Conservation (phyloP, 2,329 filamentous ascomycete genomes). For the Sodiomyces alkalinus region DNA sequence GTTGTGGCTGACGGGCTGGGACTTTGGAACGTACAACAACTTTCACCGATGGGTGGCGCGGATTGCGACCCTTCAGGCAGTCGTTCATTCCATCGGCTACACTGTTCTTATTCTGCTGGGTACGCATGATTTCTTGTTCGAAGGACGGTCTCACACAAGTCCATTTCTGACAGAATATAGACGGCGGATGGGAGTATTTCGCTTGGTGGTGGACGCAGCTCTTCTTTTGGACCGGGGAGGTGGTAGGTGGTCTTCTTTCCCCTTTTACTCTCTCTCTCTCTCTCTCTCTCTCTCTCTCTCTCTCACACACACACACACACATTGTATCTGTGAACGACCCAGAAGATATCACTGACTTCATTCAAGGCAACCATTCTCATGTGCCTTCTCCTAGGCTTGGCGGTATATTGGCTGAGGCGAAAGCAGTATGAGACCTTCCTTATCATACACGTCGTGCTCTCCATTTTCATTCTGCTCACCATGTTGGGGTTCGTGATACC, state of each 20-base stretch:
- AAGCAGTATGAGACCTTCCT: slow-evolving; percentile 37
- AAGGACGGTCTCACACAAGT: not conserved
- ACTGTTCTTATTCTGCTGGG: slow-evolving; percentile 26
- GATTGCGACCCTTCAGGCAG: slow-evolving; percentile 43
- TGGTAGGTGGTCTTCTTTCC: not conserved
- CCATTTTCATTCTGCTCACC: slow-evolving; percentile 30
- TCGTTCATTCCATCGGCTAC: slow-evolving; percentile 48
- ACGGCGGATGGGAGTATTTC: slow-evolving; percentile 22
- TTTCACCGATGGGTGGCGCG: slow-evolving; percentile 55
- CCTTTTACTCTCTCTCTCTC: not conserved
- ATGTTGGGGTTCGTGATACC: slow-evolving; percentile 34
- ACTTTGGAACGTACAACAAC: slow-evolving; percentile 48
- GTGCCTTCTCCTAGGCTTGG: slow-evolving; percentile 29
- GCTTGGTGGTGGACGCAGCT: slow-evolving; percentile 21
- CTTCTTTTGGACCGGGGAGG: slow-evolving; percentile 33
- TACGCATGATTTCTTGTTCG: slow-evolving; percentile 6
- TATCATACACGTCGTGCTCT: slow-evolving; percentile 33
- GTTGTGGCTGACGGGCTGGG: slow-evolving; percentile 54
- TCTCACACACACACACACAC: too few species aligned
- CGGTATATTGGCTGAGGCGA: slow-evolving; percentile 34
- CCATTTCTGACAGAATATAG: slow-evolving; percentile 10
- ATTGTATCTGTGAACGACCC: not conserved
- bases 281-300: too few species aligned
- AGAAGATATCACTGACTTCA: not conserved
- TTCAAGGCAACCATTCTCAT: slow-evolving; percentile 26